Evolutionary conservation across 75 land plant genomes (phyloP), one percentile per base, ranked within the genome.

Genomic region (Pinus albicaulis): DNA sequence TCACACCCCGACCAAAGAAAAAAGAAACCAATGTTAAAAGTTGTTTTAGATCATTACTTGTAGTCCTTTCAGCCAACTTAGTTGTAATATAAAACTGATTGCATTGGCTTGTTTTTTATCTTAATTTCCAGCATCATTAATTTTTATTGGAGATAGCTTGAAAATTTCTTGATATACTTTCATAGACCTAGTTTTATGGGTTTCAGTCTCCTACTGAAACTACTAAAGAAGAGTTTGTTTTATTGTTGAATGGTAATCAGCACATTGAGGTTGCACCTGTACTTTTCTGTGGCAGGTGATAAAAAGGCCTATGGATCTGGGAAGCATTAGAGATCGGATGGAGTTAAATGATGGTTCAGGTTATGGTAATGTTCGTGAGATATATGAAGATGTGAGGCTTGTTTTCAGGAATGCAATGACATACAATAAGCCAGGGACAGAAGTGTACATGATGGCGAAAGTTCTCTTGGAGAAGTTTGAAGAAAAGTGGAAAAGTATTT

Each of bases 381-480:
- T 84, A 36, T 78, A 74, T 68, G 87, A 84, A 48, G 88, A 86
- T 64, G 86, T 84, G 73, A 74, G 88, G 41, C 82, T 84, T 66
- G 82, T 86, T 64, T 86, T 86, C 66, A 44, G 76, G 70, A 86
- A 86, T 80, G 88, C 88, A 36, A 86, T 84, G 86, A 19, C 70
- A 72, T 86, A 80, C 77, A 86, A 84, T 59, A 72, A 77, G n/a
- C 61, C 56, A 11, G 88, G 82, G 36, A 73, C 82, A 22, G 88
- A 86, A 58, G 80, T 86, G 28, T 59, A 84, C 69, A 76, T 71
- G 55, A 84, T 80, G 82, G 79, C 88, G 48, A 86, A 86, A 64
- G 80, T 82, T 62, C 78, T 86, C 12, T 83, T 82, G 24, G 82
- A 84, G 57, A 86, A 80, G 58, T 86, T 86, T 77, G 88, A 86